These are phyloP conservation scores for Dioscorea dumetorum DNA, from an alignment of 106 monocot genomes.

Conservation along the genomic window DNA sequence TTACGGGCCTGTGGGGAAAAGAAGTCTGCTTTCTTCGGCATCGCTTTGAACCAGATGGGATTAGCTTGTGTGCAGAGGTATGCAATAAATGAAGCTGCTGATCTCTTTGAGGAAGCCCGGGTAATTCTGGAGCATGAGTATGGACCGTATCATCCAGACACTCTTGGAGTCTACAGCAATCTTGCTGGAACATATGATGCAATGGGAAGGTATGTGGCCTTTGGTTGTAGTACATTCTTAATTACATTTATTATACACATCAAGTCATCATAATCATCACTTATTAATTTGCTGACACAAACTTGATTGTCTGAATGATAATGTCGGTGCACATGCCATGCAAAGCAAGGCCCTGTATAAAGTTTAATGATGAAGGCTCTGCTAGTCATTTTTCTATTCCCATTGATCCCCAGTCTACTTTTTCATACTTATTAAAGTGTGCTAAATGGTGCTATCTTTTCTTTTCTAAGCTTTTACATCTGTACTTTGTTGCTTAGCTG, in stretches of 20 bases:
- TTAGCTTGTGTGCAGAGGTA: slow-evolving; percentile 68
- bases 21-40: slow-evolving; percentile 74
- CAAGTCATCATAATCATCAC: too few relatives aligned
- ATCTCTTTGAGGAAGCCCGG: slow-evolving; percentile 74
- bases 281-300: too few relatives aligned
- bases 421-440: too few relatives aligned
- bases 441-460: too few relatives aligned
- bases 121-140: slow-evolving; percentile 63
- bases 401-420: too few relatives aligned
- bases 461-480: too few relatives aligned
- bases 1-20: slow-evolving; percentile 74
- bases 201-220: slow-evolving; percentile 74
- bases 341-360: too few relatives aligned
- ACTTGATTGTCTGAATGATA: too few relatives aligned
- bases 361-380: too few relatives aligned
- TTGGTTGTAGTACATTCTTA: not conserved
- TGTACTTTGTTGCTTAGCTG: too few relatives aligned
- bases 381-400: too few relatives aligned
- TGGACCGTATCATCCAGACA: slow-evolving; percentile 84
- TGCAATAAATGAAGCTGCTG: slow-evolving; percentile 78
- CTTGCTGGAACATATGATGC: slow-evolving; percentile 97
- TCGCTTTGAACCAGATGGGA: slow-evolving; percentile 95
- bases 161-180: slow-evolving; percentile 88
- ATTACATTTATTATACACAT: not conserved
- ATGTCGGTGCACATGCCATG: too few relatives aligned